phyloP scores from a whole-genome alignment of 2,329 filamentous ascomycete genomes.

The Xylariaceae sp. region DNA sequence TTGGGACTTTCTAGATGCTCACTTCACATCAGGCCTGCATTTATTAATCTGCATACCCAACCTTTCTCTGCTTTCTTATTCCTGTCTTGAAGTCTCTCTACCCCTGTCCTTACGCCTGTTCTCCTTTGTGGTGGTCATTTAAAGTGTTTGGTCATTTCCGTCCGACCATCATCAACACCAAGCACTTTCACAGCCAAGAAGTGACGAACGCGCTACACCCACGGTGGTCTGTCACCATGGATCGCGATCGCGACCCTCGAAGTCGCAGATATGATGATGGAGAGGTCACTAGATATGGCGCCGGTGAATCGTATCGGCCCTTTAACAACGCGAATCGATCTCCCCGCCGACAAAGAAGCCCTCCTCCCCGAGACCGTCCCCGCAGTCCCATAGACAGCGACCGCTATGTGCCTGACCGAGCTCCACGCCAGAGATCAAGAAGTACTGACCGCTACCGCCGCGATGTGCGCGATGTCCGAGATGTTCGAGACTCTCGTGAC shows the following conservation, averaged over 20 bases:
- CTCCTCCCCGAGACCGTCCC: slow-evolving; percentile 29
- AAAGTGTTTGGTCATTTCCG: no score
- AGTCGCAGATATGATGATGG: slow-evolving; percentile 52
- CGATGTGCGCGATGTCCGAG: slow-evolving; percentile 23
- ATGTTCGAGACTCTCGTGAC: slow-evolving; percentile 15
- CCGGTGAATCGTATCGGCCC: slow-evolving; percentile 58
- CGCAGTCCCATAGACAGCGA: slow-evolving; percentile 39
- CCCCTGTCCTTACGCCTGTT: no score
- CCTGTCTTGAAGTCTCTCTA: no score
- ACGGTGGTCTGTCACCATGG: no score
- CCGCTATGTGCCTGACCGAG: slow-evolving; percentile 40
- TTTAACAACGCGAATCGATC: slow-evolving; percentile 52
- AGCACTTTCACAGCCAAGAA: no score
- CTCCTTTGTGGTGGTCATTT: no score
- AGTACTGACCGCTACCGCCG: slow-evolving; percentile 39
- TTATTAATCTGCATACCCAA: no score
- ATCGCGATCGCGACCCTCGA: slow-evolving; percentile 31
- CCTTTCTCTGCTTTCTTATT: no score
- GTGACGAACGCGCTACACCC: no score
- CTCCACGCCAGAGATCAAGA: slow-evolving; percentile 40
- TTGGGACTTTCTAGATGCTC: no score
- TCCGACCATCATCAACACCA: no score
- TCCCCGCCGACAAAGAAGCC: slow-evolving; percentile 35
- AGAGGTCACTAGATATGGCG: slow-evolving; percentile 59
- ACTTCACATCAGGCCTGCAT: no score